Percentiles rank a stretch among this genome's conserved stretches.
These are phyloP conservation scores for Cytospora piceicola DNA, from an alignment of 2,329 filamentous ascomycete genomes.

Conservation along the genomic window DNA sequence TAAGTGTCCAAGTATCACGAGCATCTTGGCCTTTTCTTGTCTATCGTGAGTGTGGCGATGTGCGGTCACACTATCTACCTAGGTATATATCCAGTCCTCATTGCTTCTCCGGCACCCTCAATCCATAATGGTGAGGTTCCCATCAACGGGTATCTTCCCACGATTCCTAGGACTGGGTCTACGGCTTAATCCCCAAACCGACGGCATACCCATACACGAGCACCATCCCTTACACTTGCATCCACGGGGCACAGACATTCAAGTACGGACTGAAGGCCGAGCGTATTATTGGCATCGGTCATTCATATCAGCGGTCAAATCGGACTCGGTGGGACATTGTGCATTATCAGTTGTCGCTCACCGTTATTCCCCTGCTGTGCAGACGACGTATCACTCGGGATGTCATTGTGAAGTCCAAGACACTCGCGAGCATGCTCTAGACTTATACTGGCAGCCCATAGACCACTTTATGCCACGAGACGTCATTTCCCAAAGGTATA, in stretches of 20 bases:
- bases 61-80: neutral
- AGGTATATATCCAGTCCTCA: neutral
- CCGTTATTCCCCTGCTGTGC: neutral
- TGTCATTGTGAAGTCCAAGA: constrained; percentile 14
- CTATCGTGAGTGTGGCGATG: neutral
- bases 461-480: neutral
- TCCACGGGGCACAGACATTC: constrained; percentile 15
- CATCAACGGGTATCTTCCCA: neutral
- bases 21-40: neutral
- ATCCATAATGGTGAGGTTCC: neutral
- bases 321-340: constrained; percentile 1
- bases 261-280: constrained; percentile 1
- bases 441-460: constrained; percentile 2
- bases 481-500: constrained; percentile 2
- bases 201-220: constrained; percentile 19
- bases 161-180: constrained; percentile 10
- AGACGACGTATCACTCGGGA: neutral
- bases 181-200: constrained; percentile 20
- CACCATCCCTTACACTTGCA: constrained; percentile 15
- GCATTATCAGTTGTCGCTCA: neutral
- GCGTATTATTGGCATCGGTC: neutral
- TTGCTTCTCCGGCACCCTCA: neutral
- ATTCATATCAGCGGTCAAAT: neutral
- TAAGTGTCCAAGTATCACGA: constrained; percentile 22
- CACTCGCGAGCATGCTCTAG: constrained; percentile 9